These are phyloP conservation scores for Curvularia sp. DNA, from an alignment of 2,329 filamentous ascomycete genomes.

Conservation along the genomic window DNA sequence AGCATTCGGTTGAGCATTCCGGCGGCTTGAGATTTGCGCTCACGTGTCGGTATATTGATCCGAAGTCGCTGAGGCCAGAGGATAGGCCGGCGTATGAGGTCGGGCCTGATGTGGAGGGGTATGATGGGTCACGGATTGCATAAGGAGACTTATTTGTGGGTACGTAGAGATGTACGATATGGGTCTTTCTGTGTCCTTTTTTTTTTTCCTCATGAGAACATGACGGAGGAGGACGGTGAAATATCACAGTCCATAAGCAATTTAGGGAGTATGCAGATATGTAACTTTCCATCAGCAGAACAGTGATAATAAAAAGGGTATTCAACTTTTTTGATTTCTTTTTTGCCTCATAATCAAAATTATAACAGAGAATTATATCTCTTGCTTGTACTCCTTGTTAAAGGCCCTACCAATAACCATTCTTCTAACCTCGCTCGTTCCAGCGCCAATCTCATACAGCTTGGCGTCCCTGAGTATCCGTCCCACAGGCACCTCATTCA, in stretches of 20 bases:
- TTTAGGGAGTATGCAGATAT: too few species aligned
- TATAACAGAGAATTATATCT: conserved; percentile 15
- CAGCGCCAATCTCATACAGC: conserved; percentile 95
- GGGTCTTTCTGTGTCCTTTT: neutral
- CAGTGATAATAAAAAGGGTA: neutral
- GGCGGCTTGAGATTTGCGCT: conserved; percentile 64
- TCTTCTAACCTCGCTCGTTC: conserved; percentile 89
- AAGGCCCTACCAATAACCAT: conserved; percentile 95
- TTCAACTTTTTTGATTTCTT: conserved; percentile 8
- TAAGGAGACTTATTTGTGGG: neutral
- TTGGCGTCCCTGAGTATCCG: conserved; percentile 79
- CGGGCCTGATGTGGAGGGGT: conserved; percentile 41
- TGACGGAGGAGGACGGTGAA: neutral
- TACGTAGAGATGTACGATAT: neutral
- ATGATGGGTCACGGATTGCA: conserved; percentile 42
- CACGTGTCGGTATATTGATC: conserved; percentile 62
- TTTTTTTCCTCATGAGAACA: neutral
- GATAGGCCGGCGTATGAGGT: conserved; percentile 52
- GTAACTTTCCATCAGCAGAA: neutral
- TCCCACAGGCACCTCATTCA: conserved; percentile 93
- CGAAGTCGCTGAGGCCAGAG: conserved; percentile 50
- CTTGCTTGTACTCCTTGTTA: conserved; percentile 75
- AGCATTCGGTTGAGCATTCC: conserved; percentile 62
- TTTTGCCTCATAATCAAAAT: neutral
- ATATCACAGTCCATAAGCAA: too few species aligned